These are phyloP conservation scores for Entomortierella lignicola DNA, from an alignment of 192 early-diverging fungal genomes.

Conservation along the genomic window DNA sequence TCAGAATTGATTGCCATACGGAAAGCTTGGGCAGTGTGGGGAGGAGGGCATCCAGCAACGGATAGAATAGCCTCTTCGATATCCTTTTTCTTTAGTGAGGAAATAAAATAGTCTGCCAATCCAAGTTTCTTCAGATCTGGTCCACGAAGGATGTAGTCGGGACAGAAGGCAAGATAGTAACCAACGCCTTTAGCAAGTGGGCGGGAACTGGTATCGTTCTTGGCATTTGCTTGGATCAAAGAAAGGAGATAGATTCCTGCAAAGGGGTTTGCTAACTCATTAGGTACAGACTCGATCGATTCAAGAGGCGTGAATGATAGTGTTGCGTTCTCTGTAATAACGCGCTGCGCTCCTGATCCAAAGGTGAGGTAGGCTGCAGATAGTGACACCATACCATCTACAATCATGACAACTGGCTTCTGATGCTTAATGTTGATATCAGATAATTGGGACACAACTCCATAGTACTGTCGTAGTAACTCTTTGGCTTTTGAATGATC, in stretches of 20 bases:
- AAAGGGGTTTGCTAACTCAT: slow-evolving; percentile 28
- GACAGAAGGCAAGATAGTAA: slow-evolving; percentile 55
- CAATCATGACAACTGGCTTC: slow-evolving; percentile 45
- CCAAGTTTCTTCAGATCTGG: slow-evolving; percentile 60
- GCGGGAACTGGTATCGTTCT: slow-evolving; percentile 14
- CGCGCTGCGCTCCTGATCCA: slow-evolving; percentile 38
- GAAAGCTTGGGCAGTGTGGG: slow-evolving; percentile 55
- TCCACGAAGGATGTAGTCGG: slow-evolving; percentile 57
- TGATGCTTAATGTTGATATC: neutral
- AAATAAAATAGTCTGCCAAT: slow-evolving; percentile 60
- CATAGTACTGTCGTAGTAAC: slow-evolving; percentile 37
- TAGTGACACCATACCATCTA: slow-evolving; percentile 55
- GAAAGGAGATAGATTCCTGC: slow-evolving; percentile 39
- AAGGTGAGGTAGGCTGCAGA: slow-evolving; percentile 52
- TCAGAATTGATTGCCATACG: slow-evolving; percentile 56
- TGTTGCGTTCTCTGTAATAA: slow-evolving; percentile 60
- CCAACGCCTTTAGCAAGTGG: slow-evolving; percentile 45
- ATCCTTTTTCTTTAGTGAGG: slow-evolving; percentile 55
- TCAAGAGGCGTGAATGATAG: slow-evolving; percentile 40
- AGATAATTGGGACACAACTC: slow-evolving; percentile 24
- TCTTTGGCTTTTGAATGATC: slow-evolving; percentile 15
- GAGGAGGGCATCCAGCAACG: slow-evolving; percentile 60
- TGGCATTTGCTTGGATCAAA: slow-evolving; percentile 18
- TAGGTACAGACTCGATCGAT: neutral
- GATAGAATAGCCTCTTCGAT: slow-evolving; percentile 47